Evolutionary conservation across 2,329 filamentous ascomycete species (phyloP).

Genomic region (Pezicula carpinea): DNA sequence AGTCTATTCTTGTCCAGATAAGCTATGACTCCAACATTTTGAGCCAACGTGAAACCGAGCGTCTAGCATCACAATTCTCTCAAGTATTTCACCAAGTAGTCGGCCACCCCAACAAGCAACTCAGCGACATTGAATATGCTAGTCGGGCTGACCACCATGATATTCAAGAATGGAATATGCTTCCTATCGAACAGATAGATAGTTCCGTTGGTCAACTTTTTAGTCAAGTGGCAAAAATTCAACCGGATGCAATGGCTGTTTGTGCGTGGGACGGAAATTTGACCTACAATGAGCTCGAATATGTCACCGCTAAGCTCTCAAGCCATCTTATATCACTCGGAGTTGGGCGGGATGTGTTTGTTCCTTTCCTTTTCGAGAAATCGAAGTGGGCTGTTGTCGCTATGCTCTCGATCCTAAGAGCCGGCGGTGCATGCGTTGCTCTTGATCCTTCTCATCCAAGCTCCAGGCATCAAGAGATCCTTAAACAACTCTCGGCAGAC

Average conservation of each 20-base stretch:
- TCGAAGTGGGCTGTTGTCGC: constrained; percentile 14
- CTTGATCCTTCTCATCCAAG: constrained; percentile 10
- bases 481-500: too few species aligned
- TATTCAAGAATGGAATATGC: constrained; percentile 7
- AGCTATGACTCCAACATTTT: too few species aligned
- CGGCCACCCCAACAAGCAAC: neutral
- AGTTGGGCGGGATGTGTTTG: constrained; percentile 6
- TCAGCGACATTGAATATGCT: neutral
- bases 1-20: too few species aligned
- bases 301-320: constrained; percentile 6
- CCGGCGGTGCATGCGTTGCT: constrained; percentile 19
- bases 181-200: constrained; percentile 4
- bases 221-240: neutral
- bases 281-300: constrained; percentile 14
- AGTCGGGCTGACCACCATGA: neutral
- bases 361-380: constrained; percentile 18
- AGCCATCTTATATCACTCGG: constrained; percentile 2
- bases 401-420: constrained; percentile 16
- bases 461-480: neutral
- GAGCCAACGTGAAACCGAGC: neutral
- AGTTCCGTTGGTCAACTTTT: neutral
- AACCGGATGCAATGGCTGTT: constrained; percentile 1
- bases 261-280: constrained; percentile 7
- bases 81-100: neutral
- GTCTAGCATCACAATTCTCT: neutral